Conservation (phyloP, 139 green algal species). For the Pseudopediastrum boryanum region DNA sequence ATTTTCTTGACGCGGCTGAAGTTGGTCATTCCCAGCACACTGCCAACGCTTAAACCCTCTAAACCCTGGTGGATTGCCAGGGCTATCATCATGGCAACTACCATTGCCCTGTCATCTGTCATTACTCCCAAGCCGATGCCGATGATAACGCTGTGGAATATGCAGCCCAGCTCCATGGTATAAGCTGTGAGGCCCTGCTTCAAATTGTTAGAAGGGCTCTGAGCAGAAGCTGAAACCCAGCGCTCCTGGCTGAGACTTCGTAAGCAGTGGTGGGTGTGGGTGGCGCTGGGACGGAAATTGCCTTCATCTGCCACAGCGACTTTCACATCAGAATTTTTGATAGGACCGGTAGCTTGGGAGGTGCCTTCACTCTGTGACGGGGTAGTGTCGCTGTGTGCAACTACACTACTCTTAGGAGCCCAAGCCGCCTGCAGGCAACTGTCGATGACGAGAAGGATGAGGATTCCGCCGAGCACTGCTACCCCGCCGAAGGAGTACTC, state of each 20-base stretch:
- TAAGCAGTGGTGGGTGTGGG: conserved; percentile 16
- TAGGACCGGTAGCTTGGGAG: not conserved
- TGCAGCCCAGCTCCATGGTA: conserved; percentile 55
- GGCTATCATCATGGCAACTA: not conserved
- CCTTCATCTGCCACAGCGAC: no score
- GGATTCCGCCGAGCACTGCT: conserved; percentile 7
- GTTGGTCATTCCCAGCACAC: conserved; percentile 36
- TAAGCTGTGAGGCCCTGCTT: conserved; percentile 10
- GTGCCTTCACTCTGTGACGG: no score
- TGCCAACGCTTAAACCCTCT: conserved; percentile 58
- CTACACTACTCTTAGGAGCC: not conserved
- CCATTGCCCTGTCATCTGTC: not conserved
- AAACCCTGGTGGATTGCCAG: conserved; percentile 64
- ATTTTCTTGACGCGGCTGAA: conserved; percentile 24
- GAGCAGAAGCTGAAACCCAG: no score
- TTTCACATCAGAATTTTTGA: not conserved
- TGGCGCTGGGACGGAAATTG: not conserved
- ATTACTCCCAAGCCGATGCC: conserved; percentile 29
- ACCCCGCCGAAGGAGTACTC: conserved; percentile 19
- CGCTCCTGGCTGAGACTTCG: not conserved
- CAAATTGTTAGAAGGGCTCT: not conserved
- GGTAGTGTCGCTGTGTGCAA: not conserved
- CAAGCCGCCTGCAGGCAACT: not conserved
- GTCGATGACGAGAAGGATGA: conserved; percentile 24
- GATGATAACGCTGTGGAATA: conserved; percentile 49